Evolutionary conservation across 306 rosid genomes (phyloP), one percentile per base, ranked within the genome.

Genomic region (Trifolium repens): DNA sequence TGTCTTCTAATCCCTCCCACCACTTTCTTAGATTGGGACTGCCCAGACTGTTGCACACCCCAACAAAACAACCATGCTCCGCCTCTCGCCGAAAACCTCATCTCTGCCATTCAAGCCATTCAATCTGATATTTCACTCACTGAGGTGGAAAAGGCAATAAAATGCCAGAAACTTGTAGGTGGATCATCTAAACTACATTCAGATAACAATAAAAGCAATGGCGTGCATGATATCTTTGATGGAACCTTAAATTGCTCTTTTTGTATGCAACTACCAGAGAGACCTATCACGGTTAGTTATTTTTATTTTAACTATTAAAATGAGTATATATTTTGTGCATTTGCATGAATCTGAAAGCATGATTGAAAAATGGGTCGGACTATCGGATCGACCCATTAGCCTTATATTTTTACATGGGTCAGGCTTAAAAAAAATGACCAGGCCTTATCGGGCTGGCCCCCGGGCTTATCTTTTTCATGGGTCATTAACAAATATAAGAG

Each of bases 241-340:
- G 26, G 27, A 14, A 75, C 7, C 16, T 43, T 92, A 4, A 89
- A 83, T 63, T 93, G 96, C 26, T 86, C 91, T 9, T 71, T 89
- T 16, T 91, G 96, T 81, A 79, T 85, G 86, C 88, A 87, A 50
- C 54, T 91, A 4, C 96, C 93, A 0, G 98, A 93, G 2, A 88
- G 93, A 71, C 97, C 98, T 7, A 92, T 91, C 8, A 88, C 97
- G 81, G 97, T 93, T 35, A 3, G 89, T 76, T 16, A 40, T 3
- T 54, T 54, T 54, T 1, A 16, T 26, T 24, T 72, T 0, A 0
- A 9, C 2, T 37, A 37, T 7, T 37, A 37, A 37, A 37, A 37
- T 37, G 5, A 37, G 42, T 37, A 37, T 1, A 37, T 37, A 37
- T 39, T 35, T 35, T 22, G 24, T 22, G 24, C 24, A 22, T 7